Percentiles rank a stretch among this genome's conserved stretches.
phyloP scores from a whole-genome alignment of 2,329 filamentous ascomycete genomes.

The Monosporascus ibericus region DNA sequence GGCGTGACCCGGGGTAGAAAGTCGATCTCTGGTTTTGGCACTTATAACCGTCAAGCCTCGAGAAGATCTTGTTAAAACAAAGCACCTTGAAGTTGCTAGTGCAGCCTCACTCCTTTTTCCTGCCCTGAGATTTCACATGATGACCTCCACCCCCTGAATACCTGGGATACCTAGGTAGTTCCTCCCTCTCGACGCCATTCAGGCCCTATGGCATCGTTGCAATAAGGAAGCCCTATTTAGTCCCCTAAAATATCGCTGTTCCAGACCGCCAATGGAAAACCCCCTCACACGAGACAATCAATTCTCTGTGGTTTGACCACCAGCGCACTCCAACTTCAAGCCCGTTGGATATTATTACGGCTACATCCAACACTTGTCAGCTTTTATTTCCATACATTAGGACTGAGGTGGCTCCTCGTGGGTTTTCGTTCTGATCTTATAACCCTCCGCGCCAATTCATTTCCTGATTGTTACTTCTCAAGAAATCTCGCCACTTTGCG shows the following conservation, averaged over 20 bases:
- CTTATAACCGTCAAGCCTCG: neutral
- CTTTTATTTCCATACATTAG: too few relatives aligned
- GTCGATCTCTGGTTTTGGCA: neutral
- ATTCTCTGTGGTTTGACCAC: neutral
- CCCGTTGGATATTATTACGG: too few relatives aligned
- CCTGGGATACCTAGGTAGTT: neutral
- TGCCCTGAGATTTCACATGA: neutral
- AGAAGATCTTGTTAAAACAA: neutral
- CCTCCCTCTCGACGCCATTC: neutral
- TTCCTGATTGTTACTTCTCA: neutral
- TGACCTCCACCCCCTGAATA: neutral
- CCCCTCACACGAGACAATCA: neutral
- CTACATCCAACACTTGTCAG: too few relatives aligned
- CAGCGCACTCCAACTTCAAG: too few relatives aligned
- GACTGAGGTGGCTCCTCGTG: neutral
- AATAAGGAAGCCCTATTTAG: neutral
- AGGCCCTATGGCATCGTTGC: neutral
- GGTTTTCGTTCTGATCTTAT: neutral
- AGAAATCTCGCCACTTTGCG: slow-evolving; percentile 4
- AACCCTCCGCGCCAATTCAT: neutral
- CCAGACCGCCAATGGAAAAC: neutral
- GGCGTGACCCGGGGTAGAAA: neutral
- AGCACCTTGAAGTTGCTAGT: neutral
- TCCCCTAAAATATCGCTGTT: neutral
- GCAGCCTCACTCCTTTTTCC: neutral